Percentiles rank a stretch among this genome's conserved stretches.
phyloP scores from a whole-genome alignment of 164 flowering plant genomes.

The Chloranthus sessilifolius region DNA sequence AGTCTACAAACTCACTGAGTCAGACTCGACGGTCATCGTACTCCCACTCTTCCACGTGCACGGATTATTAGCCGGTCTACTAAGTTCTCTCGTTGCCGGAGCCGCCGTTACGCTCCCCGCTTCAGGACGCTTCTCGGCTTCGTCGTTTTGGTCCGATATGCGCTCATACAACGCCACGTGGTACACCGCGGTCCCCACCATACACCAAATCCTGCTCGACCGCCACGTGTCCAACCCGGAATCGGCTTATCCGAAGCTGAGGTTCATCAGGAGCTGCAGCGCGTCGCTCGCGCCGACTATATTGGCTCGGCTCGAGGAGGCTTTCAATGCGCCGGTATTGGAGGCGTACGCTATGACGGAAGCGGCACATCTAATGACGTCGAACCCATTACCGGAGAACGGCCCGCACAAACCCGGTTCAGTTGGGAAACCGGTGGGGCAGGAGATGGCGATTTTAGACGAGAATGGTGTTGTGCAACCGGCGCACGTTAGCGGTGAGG shows the following conservation, averaged over 20 bases:
- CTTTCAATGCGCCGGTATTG: constrained; percentile 78
- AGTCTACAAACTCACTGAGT: constrained; percentile 64
- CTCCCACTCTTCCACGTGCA: constrained; percentile 94
- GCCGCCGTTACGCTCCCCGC: constrained; percentile 77
- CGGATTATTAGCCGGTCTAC: constrained; percentile 64
- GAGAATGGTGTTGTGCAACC: constrained; percentile 47
- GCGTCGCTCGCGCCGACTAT: constrained; percentile 76
- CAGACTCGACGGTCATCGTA: constrained; percentile 81
- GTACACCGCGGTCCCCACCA: constrained; percentile 97
- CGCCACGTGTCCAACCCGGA: constrained; percentile 64
- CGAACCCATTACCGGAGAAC: constrained; percentile 72
- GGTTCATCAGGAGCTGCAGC: constrained; percentile 91
- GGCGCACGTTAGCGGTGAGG: constrained; percentile 59
- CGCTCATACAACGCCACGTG: constrained; percentile 59
- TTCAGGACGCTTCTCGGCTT: constrained; percentile 88
- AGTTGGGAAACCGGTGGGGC: constrained; percentile 85
- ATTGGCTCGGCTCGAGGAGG: constrained; percentile 61
- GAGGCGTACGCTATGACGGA: constrained; percentile 97
- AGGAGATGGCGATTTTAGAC: constrained; percentile 72
- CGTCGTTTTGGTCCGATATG: constrained; percentile 90
- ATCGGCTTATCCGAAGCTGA: constrained; percentile 61
- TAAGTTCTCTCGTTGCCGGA: constrained; percentile 73
- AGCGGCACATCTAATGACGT: constrained; percentile 61
- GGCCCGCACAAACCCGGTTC: constrained; percentile 83
- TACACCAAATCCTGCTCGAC: constrained; percentile 87